Conservation (phyloP, 1,139 yeast genomes). For the Geotrichum histeridarum region DNA sequence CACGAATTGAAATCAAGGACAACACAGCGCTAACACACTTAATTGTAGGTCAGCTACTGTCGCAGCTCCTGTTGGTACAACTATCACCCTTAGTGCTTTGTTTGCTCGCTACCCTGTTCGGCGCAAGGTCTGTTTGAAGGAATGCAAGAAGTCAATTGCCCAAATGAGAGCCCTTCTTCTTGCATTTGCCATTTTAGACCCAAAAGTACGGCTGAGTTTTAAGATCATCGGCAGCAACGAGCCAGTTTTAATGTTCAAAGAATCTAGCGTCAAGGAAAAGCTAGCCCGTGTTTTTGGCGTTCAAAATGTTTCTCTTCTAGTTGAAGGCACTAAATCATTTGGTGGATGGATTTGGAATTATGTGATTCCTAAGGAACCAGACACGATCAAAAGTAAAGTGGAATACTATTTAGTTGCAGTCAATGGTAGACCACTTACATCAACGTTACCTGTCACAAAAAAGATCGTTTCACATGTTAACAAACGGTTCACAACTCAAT, state of each 20-base stretch:
- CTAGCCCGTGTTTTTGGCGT: constrained; percentile 14
- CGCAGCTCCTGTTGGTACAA: constrained; percentile 40
- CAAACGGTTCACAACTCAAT: constrained; percentile 2
- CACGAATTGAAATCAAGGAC: not conserved
- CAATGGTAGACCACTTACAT: constrained; percentile 7
- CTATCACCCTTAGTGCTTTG: constrained; percentile 35
- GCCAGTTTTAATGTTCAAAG: constrained; percentile 12
- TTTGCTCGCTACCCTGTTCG: constrained; percentile 40
- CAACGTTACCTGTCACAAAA: constrained; percentile 4
- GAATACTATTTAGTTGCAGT: constrained; percentile 25
- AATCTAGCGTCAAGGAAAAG: constrained; percentile 20
- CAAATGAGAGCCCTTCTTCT: constrained; percentile 31
- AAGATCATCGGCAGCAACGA: constrained; percentile 21
- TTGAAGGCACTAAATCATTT: constrained; percentile 9
- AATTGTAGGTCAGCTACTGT: constrained; percentile 22
- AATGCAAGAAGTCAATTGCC: constrained; percentile 29
- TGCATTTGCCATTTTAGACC: constrained; percentile 36
- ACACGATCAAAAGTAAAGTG: constrained; percentile 27
- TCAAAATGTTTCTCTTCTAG: constrained; percentile 1
- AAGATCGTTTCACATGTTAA: constrained; percentile 5
- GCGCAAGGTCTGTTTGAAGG: constrained; percentile 32
- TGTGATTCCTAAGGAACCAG: constrained; percentile 35
- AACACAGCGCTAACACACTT: not conserved
- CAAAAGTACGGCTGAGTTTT: constrained; percentile 36
- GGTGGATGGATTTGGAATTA: constrained; percentile 37